phyloP scores from a whole-genome alignment of 768 basidiomycete genomes.

The Trametes coccinea region DNA sequence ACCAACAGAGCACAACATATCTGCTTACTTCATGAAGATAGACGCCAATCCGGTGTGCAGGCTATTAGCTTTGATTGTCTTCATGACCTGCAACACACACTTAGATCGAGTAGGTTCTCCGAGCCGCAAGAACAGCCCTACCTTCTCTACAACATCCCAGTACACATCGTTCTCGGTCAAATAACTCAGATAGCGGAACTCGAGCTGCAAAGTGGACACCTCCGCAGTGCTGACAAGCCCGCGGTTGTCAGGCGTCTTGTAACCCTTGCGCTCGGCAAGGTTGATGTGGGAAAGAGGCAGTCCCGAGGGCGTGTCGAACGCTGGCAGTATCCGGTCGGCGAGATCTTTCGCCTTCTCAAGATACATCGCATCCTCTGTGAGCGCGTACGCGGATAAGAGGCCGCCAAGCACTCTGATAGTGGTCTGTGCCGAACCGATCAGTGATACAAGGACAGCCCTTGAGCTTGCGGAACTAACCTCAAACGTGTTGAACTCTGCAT shows the following conservation, averaged over 20 bases:
- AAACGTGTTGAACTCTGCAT: constrained; percentile 84
- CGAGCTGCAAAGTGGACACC: constrained; percentile 85
- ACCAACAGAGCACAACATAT: neutral
- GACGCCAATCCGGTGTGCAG: constrained; percentile 76
- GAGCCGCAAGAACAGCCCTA: constrained; percentile 27
- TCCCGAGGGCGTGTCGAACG: constrained; percentile 79
- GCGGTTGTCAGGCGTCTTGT: constrained; percentile 57
- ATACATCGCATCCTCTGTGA: constrained; percentile 70
- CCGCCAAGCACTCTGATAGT: constrained; percentile 93
- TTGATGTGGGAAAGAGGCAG: constrained; percentile 83
- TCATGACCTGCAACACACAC: constrained; percentile 54
- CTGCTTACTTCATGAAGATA: constrained; percentile 74
- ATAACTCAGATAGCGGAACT: constrained; percentile 83
- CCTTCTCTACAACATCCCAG: constrained; percentile 80
- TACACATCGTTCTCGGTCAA: constrained; percentile 77
- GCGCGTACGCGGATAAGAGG: constrained; percentile 80
- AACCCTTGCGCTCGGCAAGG: constrained; percentile 58
- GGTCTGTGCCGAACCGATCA: constrained; percentile 50
- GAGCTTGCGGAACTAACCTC: constrained; percentile 55
- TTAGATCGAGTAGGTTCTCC: neutral
- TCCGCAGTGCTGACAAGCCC: constrained; percentile 80
- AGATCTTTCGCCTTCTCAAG: constrained; percentile 80
- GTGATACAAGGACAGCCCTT: neutral
- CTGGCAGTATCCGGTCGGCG: constrained; percentile 81
- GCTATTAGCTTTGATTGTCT: constrained; percentile 60